These are phyloP conservation scores for Starmerella gropengiesseri DNA, from an alignment of 805 yeast species.

Conservation along the genomic window DNA sequence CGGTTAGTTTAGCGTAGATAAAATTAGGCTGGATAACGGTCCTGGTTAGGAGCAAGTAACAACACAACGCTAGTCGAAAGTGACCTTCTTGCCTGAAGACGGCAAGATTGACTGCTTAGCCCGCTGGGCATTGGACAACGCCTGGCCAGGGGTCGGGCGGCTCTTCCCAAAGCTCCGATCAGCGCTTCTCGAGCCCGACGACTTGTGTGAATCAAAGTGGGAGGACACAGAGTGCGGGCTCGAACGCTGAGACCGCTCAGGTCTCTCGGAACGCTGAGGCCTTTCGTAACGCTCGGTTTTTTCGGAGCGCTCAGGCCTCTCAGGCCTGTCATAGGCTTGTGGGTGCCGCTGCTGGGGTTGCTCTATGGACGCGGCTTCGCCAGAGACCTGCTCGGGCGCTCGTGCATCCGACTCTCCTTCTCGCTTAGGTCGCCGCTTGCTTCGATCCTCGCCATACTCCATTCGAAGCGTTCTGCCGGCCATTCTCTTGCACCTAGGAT, in stretches of 20 bases:
- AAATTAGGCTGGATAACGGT: no score
- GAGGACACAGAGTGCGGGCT: not conserved
- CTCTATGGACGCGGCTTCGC: no score
- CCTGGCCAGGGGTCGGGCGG: slow-evolving; percentile 51
- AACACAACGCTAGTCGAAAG: slow-evolving; percentile 40
- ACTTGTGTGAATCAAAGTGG: not conserved
- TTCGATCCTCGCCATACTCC: slow-evolving; percentile 93
- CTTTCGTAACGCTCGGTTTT: not conserved
- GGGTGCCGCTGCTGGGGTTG: no score
- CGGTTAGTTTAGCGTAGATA: no score
- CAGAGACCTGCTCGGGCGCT: not conserved
- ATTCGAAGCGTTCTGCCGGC: slow-evolving; percentile 68
- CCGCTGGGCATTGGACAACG: slow-evolving; percentile 79
- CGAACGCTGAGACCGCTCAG: not conserved
- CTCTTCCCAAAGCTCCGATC: slow-evolving; percentile 16
- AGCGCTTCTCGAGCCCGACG: not conserved
- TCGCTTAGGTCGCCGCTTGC: slow-evolving; percentile 51
- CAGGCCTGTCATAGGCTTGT: no score
- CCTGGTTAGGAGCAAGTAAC: no score
- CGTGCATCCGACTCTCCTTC: slow-evolving; percentile 26
- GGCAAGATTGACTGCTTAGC: slow-evolving; percentile 81
- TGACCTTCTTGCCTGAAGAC: slow-evolving; percentile 78
- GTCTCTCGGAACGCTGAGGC: not conserved
- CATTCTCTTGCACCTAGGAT: slow-evolving; percentile 52
- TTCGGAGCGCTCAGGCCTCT: not conserved